Conservation (phyloP, 139 green algal genomes). For the Coelastrella sp. region DNA sequence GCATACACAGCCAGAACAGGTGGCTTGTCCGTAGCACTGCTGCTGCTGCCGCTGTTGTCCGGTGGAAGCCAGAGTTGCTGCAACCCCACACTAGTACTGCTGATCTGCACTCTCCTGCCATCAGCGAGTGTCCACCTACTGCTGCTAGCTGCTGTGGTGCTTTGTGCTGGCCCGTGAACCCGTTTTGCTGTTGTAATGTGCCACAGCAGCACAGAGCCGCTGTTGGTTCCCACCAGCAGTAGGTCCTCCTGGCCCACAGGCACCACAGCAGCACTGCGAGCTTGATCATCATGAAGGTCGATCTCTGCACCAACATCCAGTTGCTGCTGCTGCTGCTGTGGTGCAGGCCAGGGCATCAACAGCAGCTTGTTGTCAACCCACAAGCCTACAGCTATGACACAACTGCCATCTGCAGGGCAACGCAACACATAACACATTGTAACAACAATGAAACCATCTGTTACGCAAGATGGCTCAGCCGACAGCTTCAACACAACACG, state of each 20-base stretch:
- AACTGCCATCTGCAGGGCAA: neutral
- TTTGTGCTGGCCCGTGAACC: slow-evolving; percentile 13
- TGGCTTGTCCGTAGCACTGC: neutral
- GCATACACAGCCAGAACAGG: neutral
- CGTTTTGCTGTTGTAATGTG: neutral
- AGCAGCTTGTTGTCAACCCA: slow-evolving; percentile 44
- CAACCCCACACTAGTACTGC: slow-evolving; percentile 16
- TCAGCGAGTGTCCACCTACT: neutral
- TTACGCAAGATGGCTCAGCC: too few relatives aligned
- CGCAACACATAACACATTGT: too few relatives aligned
- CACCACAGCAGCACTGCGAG: slow-evolving; percentile 36
- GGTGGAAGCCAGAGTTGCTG: neutral
- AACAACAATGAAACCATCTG: too few relatives aligned
- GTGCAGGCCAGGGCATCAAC: slow-evolving; percentile 19
- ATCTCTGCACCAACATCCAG: neutral
- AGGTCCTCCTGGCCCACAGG: neutral
- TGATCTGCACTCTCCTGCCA: slow-evolving; percentile 5
- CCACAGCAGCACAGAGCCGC: slow-evolving; percentile 26
- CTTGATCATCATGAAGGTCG: slow-evolving; percentile 20
- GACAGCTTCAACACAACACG: too few relatives aligned
- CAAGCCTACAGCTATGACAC: slow-evolving; percentile 28
- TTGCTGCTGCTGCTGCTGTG: slow-evolving; percentile 21
- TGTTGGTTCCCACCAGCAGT: slow-evolving; percentile 40
- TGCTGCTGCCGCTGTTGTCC: neutral
- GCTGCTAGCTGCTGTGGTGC: neutral